phyloP scores from a whole-genome alignment of 1,284 basidiomycete species.

The Stygiomarasmius scandens region DNA sequence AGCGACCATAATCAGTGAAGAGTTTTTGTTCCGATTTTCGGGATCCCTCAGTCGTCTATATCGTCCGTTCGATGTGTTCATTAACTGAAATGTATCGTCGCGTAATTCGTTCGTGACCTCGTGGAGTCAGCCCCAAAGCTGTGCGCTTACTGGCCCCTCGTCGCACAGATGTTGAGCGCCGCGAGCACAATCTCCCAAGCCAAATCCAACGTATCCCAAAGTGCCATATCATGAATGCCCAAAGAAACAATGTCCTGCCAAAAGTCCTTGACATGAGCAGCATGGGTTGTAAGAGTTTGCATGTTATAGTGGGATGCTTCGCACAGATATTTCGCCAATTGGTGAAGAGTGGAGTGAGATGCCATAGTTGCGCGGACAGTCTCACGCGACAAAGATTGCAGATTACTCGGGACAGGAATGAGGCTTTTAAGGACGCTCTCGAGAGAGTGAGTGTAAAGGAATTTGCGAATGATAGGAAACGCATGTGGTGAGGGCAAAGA shows the following conservation, averaged over 20 bases:
- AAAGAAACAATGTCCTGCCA: constrained; percentile 75
- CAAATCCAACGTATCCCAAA: constrained; percentile 72
- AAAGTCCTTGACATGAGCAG: constrained; percentile 68
- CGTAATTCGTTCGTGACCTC: too few relatives aligned
- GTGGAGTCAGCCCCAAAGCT: too few relatives aligned
- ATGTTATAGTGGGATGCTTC: constrained; percentile 44
- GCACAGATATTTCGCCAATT: constrained; percentile 54
- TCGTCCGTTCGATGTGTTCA: too few relatives aligned
- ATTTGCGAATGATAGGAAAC: constrained; percentile 64
- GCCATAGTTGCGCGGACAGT: constrained; percentile 46
- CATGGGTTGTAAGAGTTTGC: constrained; percentile 53
- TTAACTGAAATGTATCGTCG: too few relatives aligned
- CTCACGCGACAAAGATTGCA: constrained; percentile 50
- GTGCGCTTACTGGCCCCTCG: too few relatives aligned
- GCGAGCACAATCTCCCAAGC: constrained; percentile 73
- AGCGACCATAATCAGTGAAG: too few relatives aligned
- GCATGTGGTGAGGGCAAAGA: constrained; percentile 68
- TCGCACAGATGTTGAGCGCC: constrained; percentile 19
- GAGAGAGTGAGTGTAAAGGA: constrained; percentile 65
- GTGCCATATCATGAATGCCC: constrained; percentile 62
- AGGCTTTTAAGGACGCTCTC: constrained; percentile 59
- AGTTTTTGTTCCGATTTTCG: too few relatives aligned
- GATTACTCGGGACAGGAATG: constrained; percentile 48
- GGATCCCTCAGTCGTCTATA: too few relatives aligned
- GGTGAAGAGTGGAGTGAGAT: constrained; percentile 48